A percentile compares a stretch with the other conserved stretches of the same genome.
phyloP scores from a whole-genome alignment of 2,329 filamentous ascomycete genomes.

The Alternaria viburni region DNA sequence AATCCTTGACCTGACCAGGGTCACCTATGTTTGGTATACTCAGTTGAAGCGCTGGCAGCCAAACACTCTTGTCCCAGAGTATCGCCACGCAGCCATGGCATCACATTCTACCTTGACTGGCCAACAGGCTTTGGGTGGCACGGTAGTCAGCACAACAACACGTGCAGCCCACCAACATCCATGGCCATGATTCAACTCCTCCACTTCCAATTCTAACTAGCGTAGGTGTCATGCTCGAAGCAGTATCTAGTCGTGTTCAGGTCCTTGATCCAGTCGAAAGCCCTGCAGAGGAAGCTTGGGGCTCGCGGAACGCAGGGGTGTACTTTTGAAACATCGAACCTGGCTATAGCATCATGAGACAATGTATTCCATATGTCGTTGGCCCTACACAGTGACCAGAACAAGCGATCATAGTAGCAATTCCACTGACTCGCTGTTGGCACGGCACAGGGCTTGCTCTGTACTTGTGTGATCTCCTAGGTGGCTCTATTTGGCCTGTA shows the following conservation, averaged over 20 bases:
- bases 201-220: constrained; percentile 3
- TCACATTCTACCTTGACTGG: constrained; percentile 7
- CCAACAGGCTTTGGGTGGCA: constrained; percentile 7
- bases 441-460: neutral
- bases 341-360: constrained; percentile 23
- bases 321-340: constrained; percentile 29
- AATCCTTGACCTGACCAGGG: neutral
- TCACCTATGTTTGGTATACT: neutral
- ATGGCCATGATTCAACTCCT: neutral
- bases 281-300: neutral
- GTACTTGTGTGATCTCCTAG: neutral
- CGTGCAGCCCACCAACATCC: constrained; percentile 5
- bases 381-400: neutral
- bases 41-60: neutral
- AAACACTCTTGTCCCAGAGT: neutral
- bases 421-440: neutral
- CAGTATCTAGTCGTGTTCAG: neutral
- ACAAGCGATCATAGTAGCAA: constrained; percentile 7
- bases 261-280: neutral
- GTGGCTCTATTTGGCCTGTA: neutral
- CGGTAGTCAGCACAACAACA: constrained; percentile 17
- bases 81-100: constrained; percentile 9
- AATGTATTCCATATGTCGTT: constrained; percentile 19
- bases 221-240: neutral
- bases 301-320: constrained; percentile 17